Evolutionary conservation across 1,284 basidiomycete genomes (phyloP), one percentile per base, ranked within the genome.

Genomic region (Austropuccinia psidii): DNA sequence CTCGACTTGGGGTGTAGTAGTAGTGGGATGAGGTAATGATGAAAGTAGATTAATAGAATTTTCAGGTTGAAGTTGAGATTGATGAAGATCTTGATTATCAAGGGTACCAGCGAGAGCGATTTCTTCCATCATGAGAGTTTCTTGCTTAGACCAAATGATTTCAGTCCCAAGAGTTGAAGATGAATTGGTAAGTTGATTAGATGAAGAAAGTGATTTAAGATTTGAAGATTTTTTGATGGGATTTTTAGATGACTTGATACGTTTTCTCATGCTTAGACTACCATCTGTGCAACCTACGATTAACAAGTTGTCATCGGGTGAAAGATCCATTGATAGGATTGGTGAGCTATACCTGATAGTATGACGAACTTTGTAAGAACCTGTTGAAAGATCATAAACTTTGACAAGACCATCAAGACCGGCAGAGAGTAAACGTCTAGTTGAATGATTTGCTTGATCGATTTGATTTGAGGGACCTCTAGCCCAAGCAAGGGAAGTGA

Each of bases 261-360:
- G 58, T 4, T 76, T 77, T n/a, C 78, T 76, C 64, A 79, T 78
- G 37, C 92, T 93, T 13, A 98, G 85, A 0, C 95, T 98, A 0
- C 95, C 95, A 80, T 98, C 96, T 1, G 93, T 89, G 90, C 98
- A 93, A 31, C 95, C 96, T 1, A 90, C 91, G 0, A 91, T 91
- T 60, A 98, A 90, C 79, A 98, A 94, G 1, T 92, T 95, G 79
- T 96, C 93, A 81, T 98, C 95, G 21, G 94, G 94, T 75, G 90
- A 98, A 75, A 91, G 84, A n/a, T 92, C 93, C 55, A 98, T 83
- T 78, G 88, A 92, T 5, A 99, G 84, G 3, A 99, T 83, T 0
- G 94, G 93, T 1, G 93, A 91, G 2, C 94, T 91, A 81, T 98
- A 98, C 50, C 95, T 89, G 93, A 99, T 98, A 0, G 96, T 98